Evolutionary conservation across 2,329 filamentous ascomycete species (phyloP).

Genomic region (Trichophaea hybrida): DNA sequence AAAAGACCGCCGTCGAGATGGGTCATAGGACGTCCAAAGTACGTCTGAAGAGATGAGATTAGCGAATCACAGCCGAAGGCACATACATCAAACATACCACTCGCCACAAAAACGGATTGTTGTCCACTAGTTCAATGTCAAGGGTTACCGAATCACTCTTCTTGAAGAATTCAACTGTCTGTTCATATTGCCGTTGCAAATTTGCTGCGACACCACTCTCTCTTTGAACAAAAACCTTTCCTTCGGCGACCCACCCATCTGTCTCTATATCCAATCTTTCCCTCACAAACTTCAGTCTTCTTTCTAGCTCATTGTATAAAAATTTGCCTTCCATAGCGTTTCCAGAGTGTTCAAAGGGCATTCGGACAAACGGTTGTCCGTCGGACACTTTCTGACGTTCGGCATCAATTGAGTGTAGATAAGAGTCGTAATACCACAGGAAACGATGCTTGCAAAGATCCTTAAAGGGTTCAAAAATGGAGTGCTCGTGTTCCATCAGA

Average conservation of each 20-base stretch:
- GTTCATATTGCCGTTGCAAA: constrained; percentile 69
- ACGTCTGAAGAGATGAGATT: constrained; percentile 44
- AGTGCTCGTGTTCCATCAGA: constrained; percentile 31
- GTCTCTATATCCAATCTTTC: constrained; percentile 58
- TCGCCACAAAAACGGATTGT: constrained; percentile 77
- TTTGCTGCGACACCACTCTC: constrained; percentile 68
- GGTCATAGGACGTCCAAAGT: constrained; percentile 84
- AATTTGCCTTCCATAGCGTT: constrained; percentile 83
- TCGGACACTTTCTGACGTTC: constrained; percentile 49
- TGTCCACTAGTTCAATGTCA: constrained; percentile 59
- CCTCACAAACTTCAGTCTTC: constrained; percentile 55
- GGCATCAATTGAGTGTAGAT: constrained; percentile 54
- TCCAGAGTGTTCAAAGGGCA: constrained; percentile 68
- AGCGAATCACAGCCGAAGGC: not conserved
- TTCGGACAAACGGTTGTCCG: constrained; percentile 52
- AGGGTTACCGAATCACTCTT: constrained; percentile 54
- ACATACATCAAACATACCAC: constrained; percentile 19
- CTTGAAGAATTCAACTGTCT: constrained; percentile 63
- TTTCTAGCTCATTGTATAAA: constrained; percentile 60
- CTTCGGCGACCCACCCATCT: constrained; percentile 54
- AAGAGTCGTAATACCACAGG: constrained; percentile 89
- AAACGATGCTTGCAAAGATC: constrained; percentile 85
- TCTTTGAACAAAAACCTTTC: constrained; percentile 45
- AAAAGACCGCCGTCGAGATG: constrained; percentile 87
- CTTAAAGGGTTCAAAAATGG: constrained; percentile 66